These are phyloP conservation scores for Blastobotrys attinorum DNA, from an alignment of 805 yeast species.

Conservation along the genomic window DNA sequence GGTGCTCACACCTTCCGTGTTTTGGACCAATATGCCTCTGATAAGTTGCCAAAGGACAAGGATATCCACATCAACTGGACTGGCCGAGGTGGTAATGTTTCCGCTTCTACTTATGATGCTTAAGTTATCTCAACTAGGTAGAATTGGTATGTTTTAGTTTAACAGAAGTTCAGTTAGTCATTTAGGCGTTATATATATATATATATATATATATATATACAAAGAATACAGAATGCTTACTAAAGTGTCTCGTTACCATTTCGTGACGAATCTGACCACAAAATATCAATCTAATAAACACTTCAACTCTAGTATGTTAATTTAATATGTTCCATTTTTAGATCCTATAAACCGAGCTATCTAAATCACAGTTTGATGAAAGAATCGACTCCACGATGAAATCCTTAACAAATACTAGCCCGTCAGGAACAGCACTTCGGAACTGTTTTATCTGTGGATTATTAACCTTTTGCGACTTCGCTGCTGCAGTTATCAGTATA, in stretches of 20 bases:
- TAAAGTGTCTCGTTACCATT: too few relatives aligned
- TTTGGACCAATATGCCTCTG: conserved; percentile 77
- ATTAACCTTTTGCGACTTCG: neutral
- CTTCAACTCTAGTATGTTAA: too few relatives aligned
- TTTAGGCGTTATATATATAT: neutral
- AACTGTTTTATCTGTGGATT: neutral
- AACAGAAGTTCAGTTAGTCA: neutral
- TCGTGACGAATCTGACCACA: too few relatives aligned
- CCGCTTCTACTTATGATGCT: conserved; percentile 92
- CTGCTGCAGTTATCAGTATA: neutral
- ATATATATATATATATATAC: neutral
- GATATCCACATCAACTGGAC: conserved; percentile 99
- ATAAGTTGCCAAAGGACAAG: conserved; percentile 64
- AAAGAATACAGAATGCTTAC: too few relatives aligned
- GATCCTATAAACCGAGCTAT: too few relatives aligned
- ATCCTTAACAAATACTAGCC: neutral
- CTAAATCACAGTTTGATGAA: neutral
- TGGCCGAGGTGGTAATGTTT: conserved; percentile 96
- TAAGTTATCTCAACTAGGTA: too few relatives aligned
- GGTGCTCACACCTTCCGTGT: conserved; percentile 99
- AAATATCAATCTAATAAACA: too few relatives aligned
- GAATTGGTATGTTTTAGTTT: too few relatives aligned
- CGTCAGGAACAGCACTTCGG: neutral
- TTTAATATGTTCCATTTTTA: too few relatives aligned
- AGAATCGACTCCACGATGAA: neutral